Percentiles rank a stretch among this genome's conserved stretches.
Conservation (phyloP, 1,139 yeast genomes). For the Saccharomyces pastorianus region DNA sequence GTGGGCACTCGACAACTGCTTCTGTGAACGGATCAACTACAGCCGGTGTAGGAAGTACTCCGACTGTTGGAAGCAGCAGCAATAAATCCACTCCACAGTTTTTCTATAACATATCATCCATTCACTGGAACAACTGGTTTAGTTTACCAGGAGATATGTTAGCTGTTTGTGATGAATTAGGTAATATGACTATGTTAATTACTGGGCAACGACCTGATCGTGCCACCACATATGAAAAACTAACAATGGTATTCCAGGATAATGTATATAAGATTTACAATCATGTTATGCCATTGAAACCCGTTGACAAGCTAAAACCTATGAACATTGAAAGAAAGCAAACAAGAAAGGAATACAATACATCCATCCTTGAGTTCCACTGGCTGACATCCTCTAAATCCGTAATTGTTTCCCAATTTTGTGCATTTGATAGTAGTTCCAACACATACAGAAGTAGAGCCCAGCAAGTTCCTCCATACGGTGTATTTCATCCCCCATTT, state of each 20-base stretch:
- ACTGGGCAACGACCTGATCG: constrained; percentile 32
- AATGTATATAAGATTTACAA: constrained; percentile 30
- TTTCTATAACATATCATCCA: constrained; percentile 25
- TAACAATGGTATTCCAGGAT: constrained; percentile 31
- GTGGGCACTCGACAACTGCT: background rate
- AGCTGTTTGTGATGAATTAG: constrained; percentile 32
- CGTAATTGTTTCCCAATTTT: constrained; percentile 26
- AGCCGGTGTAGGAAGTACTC: constrained; percentile 4
- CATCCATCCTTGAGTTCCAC: constrained; percentile 28
- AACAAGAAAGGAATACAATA: constrained; percentile 29
- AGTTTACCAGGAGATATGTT: constrained; percentile 31
- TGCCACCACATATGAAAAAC: constrained; percentile 29
- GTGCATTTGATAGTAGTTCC: constrained; percentile 25
- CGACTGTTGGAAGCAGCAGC: constrained; percentile 6
- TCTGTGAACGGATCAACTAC: constrained; percentile 9
- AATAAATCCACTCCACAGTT: constrained; percentile 17
- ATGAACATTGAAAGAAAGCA: constrained; percentile 24
- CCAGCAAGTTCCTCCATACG: constrained; percentile 30
- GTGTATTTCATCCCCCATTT: constrained; percentile 32
- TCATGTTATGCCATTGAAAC: constrained; percentile 22
- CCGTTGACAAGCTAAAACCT: constrained; percentile 2
- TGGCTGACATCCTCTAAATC: constrained; percentile 32
- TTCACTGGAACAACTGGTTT: constrained; percentile 32
- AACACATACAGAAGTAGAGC: constrained; percentile 28
- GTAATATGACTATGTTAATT: constrained; percentile 30